Conservation (phyloP, 208 protist genomes). For the Naegleria lovaniensis region DNA sequence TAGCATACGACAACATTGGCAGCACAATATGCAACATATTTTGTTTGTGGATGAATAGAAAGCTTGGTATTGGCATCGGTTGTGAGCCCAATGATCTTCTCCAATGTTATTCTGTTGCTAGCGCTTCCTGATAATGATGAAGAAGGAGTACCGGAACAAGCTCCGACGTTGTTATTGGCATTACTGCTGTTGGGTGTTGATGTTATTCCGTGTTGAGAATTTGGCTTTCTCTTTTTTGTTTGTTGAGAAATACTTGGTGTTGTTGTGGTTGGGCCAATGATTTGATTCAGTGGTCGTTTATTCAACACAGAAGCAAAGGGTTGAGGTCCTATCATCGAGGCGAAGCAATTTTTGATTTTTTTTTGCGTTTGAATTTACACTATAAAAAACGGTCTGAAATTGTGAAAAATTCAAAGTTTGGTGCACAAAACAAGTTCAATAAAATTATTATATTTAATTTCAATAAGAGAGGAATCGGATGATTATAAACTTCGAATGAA, state of each 20-base stretch:
- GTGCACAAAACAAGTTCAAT: background rate
- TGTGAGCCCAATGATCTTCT: background rate
- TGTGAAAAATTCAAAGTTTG: no score
- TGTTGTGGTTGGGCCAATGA: background rate
- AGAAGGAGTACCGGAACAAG: background rate
- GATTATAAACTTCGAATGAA: no score
- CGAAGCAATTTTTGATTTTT: background rate
- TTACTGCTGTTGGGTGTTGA: no score
- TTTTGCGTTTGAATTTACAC: background rate
- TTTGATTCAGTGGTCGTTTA: background rate
- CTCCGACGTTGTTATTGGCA: background rate
- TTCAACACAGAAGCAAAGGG: background rate
- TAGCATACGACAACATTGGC: slow-evolving; percentile 42
- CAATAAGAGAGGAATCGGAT: no score
- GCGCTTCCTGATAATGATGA: background rate
- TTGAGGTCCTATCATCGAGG: background rate
- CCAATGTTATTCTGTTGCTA: background rate
- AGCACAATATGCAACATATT: slow-evolving; percentile 42
- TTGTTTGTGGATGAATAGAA: slow-evolving; percentile 20
- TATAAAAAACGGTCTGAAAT: no score
- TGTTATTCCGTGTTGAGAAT: background rate
- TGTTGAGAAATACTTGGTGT: background rate
- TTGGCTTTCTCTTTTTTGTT: background rate
- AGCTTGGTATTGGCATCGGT: background rate
- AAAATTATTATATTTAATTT: no score